Base-by-base conservation (phyloP, 2,329 filamentous ascomycete genomes). In the Massarina eburnea region DNA sequence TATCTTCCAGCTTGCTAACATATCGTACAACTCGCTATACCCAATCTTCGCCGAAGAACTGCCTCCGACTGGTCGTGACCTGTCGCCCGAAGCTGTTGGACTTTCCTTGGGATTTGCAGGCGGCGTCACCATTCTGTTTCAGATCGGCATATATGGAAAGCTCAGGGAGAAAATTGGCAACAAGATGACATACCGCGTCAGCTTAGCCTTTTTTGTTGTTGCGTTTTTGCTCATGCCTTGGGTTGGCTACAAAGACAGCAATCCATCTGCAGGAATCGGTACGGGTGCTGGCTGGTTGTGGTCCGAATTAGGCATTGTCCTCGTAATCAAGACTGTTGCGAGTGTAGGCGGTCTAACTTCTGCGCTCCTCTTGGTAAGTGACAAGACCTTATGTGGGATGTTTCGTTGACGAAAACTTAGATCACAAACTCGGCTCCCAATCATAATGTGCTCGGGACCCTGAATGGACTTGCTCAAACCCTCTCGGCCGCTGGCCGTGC, bases 351-450 rank as follows among this genome's bases (percentile, higher is more conserved):
- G 92, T 0, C 69, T 99, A 48, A 95, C 91, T 2, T 94, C 90
- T 64, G 91, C 92, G 3, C 82, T 97, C 71, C 77, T 95, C 14
- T 72, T 99, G 68, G 89, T 94, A 76, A 70, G 84, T 76, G 30
- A 10, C 33, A 36, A 22, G 15, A 19, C n/a, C 5, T 34, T 24
- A 24, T 32, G 22, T 17, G 15, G 35, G 34, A 22, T 39, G 5
- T 5, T 18, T 30, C 12, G 51, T 54, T 60, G 48, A 59, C 21
- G 7, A 18, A 57, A 19, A 20, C 30, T 12, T 52, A 92, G 88
- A 91, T 99, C 55, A 97, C 91, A 29, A 99, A 99, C 61, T 95
- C 89, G 1, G 89, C 91, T 0, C 89, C 91, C 0, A 90, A 91
- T 7, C 82, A 92, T 67, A 84, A 87, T 4, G 91, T 89, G 0